Conservation (phyloP, 768 basidiomycete genomes). For the Hygrophorus russula region DNA sequence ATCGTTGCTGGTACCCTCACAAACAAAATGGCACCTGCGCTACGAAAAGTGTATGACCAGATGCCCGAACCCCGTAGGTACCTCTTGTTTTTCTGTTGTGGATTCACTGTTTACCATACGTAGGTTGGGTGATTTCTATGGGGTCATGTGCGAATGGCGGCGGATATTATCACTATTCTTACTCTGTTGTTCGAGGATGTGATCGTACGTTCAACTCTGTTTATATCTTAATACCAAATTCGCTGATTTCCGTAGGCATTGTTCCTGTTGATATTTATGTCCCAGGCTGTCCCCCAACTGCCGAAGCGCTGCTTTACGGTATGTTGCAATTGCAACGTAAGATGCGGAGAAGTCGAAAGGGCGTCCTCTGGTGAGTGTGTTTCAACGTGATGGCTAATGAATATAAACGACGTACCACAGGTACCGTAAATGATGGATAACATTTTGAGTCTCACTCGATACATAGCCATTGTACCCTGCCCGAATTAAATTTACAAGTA, state of each 20-base stretch:
- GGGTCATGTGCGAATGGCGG: constrained; percentile 99
- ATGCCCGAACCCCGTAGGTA: constrained; percentile 92
- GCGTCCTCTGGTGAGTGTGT: constrained; percentile 65
- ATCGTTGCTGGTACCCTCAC: constrained; percentile 98
- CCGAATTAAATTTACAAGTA: background rate
- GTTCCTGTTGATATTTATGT: constrained; percentile 99
- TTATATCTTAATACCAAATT: background rate
- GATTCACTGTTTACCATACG: background rate
- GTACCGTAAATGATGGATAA: constrained; percentile 41
- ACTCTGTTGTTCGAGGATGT: constrained; percentile 96
- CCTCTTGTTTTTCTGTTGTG: background rate
- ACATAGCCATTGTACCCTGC: background rate
- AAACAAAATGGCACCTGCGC: constrained; percentile 99
- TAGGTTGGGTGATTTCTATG: constrained; percentile 99
- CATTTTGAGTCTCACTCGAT: background rate
- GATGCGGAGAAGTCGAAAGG: constrained; percentile 83
- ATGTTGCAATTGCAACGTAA: constrained; percentile 96
- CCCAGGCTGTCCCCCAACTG: constrained; percentile 88
- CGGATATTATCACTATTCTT: constrained; percentile 96
- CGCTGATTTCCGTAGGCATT: constrained; percentile 44
- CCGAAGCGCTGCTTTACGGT: constrained; percentile 94
- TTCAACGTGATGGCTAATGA: constrained; percentile 1
- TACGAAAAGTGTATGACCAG: constrained; percentile 95
- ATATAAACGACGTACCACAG: constrained; percentile 19
- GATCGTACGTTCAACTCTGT: constrained; percentile 54